Conservation (phyloP, 495 filamentous ascomycete species). For the Trypethelium eluteriae region DNA sequence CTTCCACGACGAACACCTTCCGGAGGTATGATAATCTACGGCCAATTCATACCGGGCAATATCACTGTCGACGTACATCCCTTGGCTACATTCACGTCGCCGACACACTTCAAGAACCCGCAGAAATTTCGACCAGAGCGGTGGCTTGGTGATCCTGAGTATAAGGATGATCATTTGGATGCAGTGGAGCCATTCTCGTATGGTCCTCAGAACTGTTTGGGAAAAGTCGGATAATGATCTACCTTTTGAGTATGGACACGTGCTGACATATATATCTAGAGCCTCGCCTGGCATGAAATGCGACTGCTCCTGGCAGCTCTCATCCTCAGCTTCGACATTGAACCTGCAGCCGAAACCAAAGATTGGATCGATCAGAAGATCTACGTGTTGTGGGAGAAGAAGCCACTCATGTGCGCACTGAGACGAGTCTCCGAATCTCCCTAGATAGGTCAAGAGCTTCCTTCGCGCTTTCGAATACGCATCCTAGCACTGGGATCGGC, state of each 20-base stretch:
- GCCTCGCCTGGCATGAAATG: constrained; percentile 7
- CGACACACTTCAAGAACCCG: constrained; percentile 6
- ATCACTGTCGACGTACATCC: constrained; percentile 10
- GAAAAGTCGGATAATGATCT: not conserved
- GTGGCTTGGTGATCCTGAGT: constrained; percentile 1
- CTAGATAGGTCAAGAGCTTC: constrained; percentile 10
- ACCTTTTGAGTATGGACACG: constrained; percentile 8
- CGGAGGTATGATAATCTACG: constrained; percentile 6
- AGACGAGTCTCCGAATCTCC: constrained; percentile 11
- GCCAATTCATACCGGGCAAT: constrained; percentile 10
- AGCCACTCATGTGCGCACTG: constrained; percentile 16
- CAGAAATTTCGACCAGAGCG: constrained; percentile 2
- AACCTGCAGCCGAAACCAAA: constrained; percentile 2
- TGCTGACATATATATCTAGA: constrained; percentile 9
- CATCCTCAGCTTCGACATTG: not conserved
- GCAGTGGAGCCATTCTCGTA: constrained; percentile 4
- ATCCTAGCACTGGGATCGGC: constrained; percentile 12
- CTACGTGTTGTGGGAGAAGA: constrained; percentile 19
- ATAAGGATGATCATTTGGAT: constrained; percentile 2
- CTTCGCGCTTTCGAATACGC: constrained; percentile 13
- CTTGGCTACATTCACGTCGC: not conserved
- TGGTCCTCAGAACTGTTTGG: constrained; percentile 7
- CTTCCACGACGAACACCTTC: constrained; percentile 2
- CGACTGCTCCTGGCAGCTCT: constrained; percentile 9
- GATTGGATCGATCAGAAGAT: constrained; percentile 10